Percentiles rank a stretch among this genome's conserved stretches.
phyloP scores from a whole-genome alignment of 1,284 basidiomycete genomes.

The Ganoderma lucidum region DNA sequence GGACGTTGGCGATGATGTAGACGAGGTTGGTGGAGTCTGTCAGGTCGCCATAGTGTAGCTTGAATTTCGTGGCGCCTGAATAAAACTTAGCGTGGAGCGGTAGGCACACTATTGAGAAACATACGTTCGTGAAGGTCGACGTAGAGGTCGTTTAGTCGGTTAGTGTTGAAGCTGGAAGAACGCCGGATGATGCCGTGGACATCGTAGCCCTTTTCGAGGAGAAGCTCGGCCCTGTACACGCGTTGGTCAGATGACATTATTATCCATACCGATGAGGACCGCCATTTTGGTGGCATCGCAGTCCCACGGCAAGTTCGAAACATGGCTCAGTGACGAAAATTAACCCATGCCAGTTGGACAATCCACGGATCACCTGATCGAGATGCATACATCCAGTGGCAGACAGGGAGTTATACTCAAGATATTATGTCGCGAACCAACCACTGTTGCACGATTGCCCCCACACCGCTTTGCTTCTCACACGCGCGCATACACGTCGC shows the following conservation, averaged over 20 bases:
- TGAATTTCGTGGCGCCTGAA: constrained; percentile 80
- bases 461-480: neutral
- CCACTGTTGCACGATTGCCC: neutral
- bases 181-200: constrained; percentile 94
- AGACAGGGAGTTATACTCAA: neutral
- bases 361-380: neutral
- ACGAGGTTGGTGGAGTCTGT: constrained; percentile 94
- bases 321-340: no score
- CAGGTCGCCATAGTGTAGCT: constrained; percentile 91
- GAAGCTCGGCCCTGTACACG: constrained; percentile 73
- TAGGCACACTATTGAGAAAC: neutral
- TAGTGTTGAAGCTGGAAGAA: constrained; percentile 94
- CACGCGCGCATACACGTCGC: neutral
- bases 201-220: constrained; percentile 88
- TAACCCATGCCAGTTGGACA: neutral
- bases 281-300: no score
- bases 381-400: neutral
- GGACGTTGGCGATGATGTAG: constrained; percentile 91
- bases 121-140: constrained; percentile 80
- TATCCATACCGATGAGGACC: no score
- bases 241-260: neutral
- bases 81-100: constrained; percentile 6
- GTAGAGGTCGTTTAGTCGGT: constrained; percentile 89
- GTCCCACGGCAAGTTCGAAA: no score
- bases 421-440: neutral